phyloP scores from a whole-genome alignment of 1,284 basidiomycete species.

The Ustilago hordei region DNA sequence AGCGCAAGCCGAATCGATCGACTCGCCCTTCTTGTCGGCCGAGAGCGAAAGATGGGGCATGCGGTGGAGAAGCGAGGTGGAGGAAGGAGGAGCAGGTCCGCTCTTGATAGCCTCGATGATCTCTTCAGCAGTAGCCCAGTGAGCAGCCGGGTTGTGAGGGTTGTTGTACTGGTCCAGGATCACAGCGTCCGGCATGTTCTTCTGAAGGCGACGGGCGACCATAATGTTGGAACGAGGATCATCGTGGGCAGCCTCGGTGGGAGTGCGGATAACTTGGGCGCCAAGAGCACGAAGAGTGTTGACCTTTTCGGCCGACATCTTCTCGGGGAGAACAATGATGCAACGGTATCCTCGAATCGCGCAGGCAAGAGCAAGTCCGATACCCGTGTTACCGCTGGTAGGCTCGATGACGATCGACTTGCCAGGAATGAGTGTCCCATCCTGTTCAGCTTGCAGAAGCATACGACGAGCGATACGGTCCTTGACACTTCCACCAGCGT shows the following conservation, averaged over 20 bases:
- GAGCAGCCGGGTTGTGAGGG: slow-evolving; percentile 73
- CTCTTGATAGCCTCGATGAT: slow-evolving; percentile 79
- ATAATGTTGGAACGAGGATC: slow-evolving; percentile 88
- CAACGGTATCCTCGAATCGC: slow-evolving; percentile 83
- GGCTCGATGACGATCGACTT: slow-evolving; percentile 89
- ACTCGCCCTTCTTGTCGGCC: slow-evolving; percentile 16
- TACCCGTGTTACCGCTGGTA: slow-evolving; percentile 93
- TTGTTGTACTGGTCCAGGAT: slow-evolving; percentile 89
- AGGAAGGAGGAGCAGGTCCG: slow-evolving; percentile 59
- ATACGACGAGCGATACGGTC: slow-evolving; percentile 89
- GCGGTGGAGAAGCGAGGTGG: slow-evolving; percentile 49
- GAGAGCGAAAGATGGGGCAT: slow-evolving; percentile 70
- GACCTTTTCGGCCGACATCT: slow-evolving; percentile 97
- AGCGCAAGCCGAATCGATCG: slow-evolving; percentile 17
- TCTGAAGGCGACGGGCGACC: slow-evolving; percentile 81
- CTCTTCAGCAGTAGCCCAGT: slow-evolving; percentile 62
- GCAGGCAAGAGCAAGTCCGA: slow-evolving; percentile 77
- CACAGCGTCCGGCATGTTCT: slow-evolving; percentile 84
- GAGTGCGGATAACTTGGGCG: slow-evolving; percentile 92
- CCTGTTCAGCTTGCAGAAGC: slow-evolving; percentile 89
- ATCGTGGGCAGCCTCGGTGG: slow-evolving; percentile 88
- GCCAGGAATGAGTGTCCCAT: slow-evolving; percentile 86
- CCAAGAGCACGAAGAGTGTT: slow-evolving; percentile 89
- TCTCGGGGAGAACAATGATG: slow-evolving; percentile 91
- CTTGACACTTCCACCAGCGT: slow-evolving; percentile 92